Evolutionary conservation across 805 yeast genomes (phyloP).

Genomic region (Candida bentonensis): DNA sequence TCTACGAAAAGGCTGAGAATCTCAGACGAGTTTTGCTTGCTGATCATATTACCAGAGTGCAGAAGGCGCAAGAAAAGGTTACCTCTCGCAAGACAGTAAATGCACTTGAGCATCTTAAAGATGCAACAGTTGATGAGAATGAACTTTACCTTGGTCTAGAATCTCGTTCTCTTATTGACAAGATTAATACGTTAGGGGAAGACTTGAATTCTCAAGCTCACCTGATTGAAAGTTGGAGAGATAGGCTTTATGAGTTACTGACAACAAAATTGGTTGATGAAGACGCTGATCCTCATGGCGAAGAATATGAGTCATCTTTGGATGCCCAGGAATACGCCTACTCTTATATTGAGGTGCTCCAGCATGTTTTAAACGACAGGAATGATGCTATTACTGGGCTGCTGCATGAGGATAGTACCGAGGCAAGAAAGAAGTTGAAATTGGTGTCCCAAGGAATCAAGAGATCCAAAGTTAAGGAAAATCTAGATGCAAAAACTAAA

Average conservation of each 20-base stretch:
- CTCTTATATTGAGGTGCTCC: conserved; percentile 20
- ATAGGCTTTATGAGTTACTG: conserved; percentile 29
- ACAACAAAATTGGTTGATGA: conserved; percentile 37
- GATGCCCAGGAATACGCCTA: conserved; percentile 57
- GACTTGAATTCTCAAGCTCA: conserved; percentile 37
- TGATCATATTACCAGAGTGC: conserved; percentile 13
- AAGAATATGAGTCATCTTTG: conserved; percentile 64
- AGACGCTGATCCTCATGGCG: conserved; percentile 45
- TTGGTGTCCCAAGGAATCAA: conserved; percentile 9
- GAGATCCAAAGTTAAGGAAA: background rate
- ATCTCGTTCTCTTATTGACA: conserved; percentile 6
- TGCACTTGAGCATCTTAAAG: conserved; percentile 11
- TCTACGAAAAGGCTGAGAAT: conserved; percentile 47
- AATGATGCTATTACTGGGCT: conserved; percentile 20
- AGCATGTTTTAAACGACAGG: conserved; percentile 26
- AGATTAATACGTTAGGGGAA: conserved; percentile 9
- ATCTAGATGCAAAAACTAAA: background rate
- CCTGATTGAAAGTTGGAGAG: conserved; percentile 38
- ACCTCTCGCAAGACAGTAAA: conserved; percentile 7
- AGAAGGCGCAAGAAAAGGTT: conserved; percentile 4
- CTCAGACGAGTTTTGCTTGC: conserved; percentile 39
- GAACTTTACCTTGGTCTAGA: conserved; percentile 11
- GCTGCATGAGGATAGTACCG: conserved; percentile 6
- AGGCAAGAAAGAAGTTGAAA: conserved; percentile 14
- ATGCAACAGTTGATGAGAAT: conserved; percentile 10